Evolutionary conservation across 371 early-diverging fungal genomes (phyloP), one percentile per base, ranked within the genome.

Genomic region (Zopfochytrium polystomum): DNA sequence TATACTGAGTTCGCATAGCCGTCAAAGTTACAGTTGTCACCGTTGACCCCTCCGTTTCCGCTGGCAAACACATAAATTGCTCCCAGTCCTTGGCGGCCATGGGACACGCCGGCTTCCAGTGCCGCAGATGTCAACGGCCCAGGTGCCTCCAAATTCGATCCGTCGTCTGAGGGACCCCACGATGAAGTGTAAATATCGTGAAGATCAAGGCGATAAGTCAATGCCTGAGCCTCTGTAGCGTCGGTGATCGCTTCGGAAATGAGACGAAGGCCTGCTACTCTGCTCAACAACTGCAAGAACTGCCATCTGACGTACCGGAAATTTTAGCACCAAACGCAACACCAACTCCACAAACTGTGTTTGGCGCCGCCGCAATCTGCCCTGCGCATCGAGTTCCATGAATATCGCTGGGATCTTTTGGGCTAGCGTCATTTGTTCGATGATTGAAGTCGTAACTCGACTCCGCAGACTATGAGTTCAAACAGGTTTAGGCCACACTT

Each of bases 371-470:
- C 0, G 91, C 96, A 46, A 96, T 89, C 73, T 93, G 90, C 6
- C 96, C 96, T 9, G 96, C 96, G 74, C 95, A 95, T 45, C 96
- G 74, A 0, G 96, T 95, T 42, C 96, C 96, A 69, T 96, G 96
- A 46, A 79, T 78, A 70, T 96, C 96, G 53, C 45, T 45, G 1
- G 13, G 13, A 15, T 89, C 85, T 32, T 52, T 60, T 0, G 90
- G 72, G 15, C 72, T 74, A 42, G 93, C 95, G 45, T 65, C 82
- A 1, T 92, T 91, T 26, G 85, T 59, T 34, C 78, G 71, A 23
- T 68, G 78, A 59, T 93, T 94, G 60, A 91, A 93, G 67, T 95
- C 94, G 46, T 43, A 61, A 38, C 57, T 51, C 22, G 66, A 62
- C 32, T 38, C 54, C 22, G 43, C n/a, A 6, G 57, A n/a, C n/a